These are phyloP conservation scores for Fusarium chlamydosporum DNA, from an alignment of 2,329 filamentous ascomycete genomes.

Conservation along the genomic window DNA sequence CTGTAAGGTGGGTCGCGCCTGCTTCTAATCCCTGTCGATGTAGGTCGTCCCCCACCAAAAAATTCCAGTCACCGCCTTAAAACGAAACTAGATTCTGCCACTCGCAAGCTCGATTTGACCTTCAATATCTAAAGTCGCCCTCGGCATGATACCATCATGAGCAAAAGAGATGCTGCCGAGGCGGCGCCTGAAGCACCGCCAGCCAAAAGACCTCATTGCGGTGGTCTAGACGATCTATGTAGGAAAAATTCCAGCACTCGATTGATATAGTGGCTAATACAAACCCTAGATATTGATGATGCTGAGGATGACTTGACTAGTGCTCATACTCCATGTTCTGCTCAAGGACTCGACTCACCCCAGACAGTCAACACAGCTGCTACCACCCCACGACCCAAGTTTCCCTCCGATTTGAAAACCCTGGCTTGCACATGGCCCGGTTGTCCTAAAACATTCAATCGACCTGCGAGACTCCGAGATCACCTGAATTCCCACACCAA, in stretches of 20 bases:
- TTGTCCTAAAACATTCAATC: conserved; percentile 88
- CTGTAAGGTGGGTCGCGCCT: conserved; percentile 11
- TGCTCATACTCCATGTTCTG: conserved; percentile 54
- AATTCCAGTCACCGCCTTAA: conserved; percentile 56
- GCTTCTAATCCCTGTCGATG: conserved; percentile 25
- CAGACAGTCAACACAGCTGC: conserved; percentile 52
- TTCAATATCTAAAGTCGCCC: conserved; percentile 20
- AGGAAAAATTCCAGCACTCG: conserved; percentile 6
- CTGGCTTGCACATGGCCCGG: conserved; percentile 80
- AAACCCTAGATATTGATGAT: conserved; percentile 51
- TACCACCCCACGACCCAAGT: conserved; percentile 64
- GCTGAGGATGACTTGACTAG: conserved; percentile 54
- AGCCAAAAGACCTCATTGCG: conserved; percentile 49
- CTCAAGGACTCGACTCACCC: conserved; percentile 52
- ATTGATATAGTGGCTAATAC: conserved; percentile 21
- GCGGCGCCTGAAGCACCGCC: conserved; percentile 46
- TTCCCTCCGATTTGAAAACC: conserved; percentile 81
- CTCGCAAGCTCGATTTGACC: conserved; percentile 26
- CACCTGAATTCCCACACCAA: conserved; percentile 90
- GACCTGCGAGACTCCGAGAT: conserved; percentile 82
- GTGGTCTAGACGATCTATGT: conserved; percentile 45
- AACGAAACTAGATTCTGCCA: conserved; percentile 54
- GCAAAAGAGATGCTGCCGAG: conserved; percentile 52
- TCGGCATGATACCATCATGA: conserved; percentile 52
- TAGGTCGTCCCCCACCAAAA: conserved; percentile 48